phyloP scores from a whole-genome alignment of 768 basidiomycete species.

The Coprinopsis strossmayeri region DNA sequence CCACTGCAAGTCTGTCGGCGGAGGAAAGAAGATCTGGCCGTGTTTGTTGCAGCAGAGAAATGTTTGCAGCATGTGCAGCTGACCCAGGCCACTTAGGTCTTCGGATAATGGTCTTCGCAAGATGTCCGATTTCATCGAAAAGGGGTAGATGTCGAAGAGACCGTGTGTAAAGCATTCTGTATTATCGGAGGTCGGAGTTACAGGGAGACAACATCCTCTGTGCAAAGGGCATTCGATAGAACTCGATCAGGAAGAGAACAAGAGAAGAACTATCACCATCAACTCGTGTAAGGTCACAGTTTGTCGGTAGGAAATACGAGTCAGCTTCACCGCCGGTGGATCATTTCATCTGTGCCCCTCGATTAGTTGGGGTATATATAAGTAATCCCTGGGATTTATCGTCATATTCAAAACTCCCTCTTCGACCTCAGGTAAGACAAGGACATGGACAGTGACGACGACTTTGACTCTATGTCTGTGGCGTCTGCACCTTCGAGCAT shows the following conservation, averaged over 20 bases:
- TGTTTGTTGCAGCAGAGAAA: too few species aligned
- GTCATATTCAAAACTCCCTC: background rate
- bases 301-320: too few species aligned
- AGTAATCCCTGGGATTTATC: background rate
- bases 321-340: too few species aligned
- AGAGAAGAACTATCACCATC: background rate
- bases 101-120: background rate
- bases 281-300: background rate
- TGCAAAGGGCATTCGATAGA: too few species aligned
- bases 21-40: too few species aligned
- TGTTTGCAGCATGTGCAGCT: too few species aligned
- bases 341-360: too few species aligned
- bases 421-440: background rate
- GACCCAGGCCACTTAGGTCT: too few species aligned
- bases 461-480: constrained; percentile 1
- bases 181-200: background rate
- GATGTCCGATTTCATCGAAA: background rate
- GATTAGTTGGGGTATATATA: background rate
- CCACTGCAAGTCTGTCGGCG: too few species aligned
- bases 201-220: too few species aligned
- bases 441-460: background rate
- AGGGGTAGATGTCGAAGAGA: background rate
- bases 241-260: background rate
- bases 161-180: background rate
- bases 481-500: background rate